Base-by-base conservation (phyloP, 192 early-diverging fungal species). In the Jimgerdemannia flammicorona region DNA sequence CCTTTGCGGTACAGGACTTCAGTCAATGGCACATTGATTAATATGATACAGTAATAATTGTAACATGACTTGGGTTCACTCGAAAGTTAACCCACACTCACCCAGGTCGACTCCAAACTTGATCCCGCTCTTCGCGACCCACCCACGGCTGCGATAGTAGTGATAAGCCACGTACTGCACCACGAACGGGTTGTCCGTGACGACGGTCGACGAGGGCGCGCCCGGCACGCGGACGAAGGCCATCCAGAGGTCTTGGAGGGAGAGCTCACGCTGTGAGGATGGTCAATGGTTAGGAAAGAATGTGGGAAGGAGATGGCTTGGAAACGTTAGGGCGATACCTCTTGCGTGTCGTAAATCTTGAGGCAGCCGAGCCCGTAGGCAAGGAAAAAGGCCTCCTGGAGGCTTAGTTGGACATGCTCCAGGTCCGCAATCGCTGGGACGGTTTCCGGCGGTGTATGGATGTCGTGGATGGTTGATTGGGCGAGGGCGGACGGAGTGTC, bases 61-160 rank as follows among this genome's bases (percentile, higher is more conserved):
- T 19, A 19, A 19, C 19, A 65, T 19, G 64, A 65, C 14, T 65
- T 29, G 29, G 67, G 9, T 18, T 41, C 40, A 66, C 9, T 69
- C 14, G 44, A 69, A 20, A 67, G 19, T 29, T 29, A 29, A 29
- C n/a, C n/a, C 29, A 63, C 10, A 73, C 78, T 66, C 78, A 90
- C 89, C 80, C 77, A 89, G 95, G 75, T 96, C 92, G 3, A 91
- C 81, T 4, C 93, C 95, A 80, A 93, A 97, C 78, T 97, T 97
- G 49, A 93, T 71, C 3, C 96, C 96, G 73, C 88, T 85, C 78
- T 88, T 88, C 3, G 94, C 93, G 8, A 94, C 88, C 96, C 96
- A 97, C 2, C 94, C 93, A 11, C 84, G 85, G 42, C 90, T 88
- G 7, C 93, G 85, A 77, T 93, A 97, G 79, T 95, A 88, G 72